These are phyloP conservation scores for Acanthamoeba culbertsoni DNA, from an alignment of 208 protist species.

Conservation along the genomic window DNA sequence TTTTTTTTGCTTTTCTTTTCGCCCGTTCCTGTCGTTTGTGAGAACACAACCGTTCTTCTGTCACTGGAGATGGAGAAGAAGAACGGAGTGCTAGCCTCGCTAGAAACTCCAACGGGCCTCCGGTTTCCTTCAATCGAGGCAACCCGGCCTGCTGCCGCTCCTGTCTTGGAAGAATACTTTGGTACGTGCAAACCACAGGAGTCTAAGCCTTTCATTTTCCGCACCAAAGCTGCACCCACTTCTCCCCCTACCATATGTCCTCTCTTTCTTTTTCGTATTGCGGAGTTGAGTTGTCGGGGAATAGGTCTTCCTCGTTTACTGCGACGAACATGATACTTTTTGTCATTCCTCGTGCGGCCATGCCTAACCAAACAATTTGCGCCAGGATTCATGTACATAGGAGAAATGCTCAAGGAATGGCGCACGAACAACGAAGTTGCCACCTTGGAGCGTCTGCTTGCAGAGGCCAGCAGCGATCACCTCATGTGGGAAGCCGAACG, in stretches of 20 bases:
- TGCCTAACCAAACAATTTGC: too few species aligned
- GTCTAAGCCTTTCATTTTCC: neutral
- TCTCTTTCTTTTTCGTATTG: neutral
- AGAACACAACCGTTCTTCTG: too few species aligned
- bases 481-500: constrained; percentile 14
- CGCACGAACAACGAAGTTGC: neutral
- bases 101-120: constrained; percentile 5
- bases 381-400: constrained; percentile 42
- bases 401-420: constrained; percentile 16
- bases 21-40: too few species aligned
- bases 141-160: neutral
- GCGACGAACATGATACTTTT: too few species aligned
- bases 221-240: neutral
- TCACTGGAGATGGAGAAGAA: neutral
- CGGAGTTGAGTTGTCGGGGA: neutral
- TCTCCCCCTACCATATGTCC: neutral
- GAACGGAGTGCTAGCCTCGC: neutral
- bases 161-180: neutral
- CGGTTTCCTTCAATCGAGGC: constrained; percentile 26
- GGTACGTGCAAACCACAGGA: neutral
- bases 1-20: too few species aligned
- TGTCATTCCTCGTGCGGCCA: too few species aligned
- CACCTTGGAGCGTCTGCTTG: neutral
- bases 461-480: neutral
- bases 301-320: too few species aligned